These are phyloP conservation scores for Amoeboaphelidium occidentale DNA, from an alignment of 371 early-diverging fungal species.

Conservation along the genomic window DNA sequence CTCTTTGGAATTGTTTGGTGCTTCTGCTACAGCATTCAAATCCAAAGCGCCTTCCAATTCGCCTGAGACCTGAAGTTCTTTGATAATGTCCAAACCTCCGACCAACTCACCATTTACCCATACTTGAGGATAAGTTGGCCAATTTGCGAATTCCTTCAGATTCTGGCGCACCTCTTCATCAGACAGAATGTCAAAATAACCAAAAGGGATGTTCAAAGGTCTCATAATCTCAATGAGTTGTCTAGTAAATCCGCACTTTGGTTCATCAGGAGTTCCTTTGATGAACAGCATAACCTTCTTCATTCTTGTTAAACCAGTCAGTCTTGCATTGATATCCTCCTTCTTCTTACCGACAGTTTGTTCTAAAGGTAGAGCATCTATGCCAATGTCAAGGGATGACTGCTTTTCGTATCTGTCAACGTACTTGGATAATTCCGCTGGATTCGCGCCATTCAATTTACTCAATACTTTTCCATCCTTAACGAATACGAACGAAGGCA, in stretches of 20 bases:
- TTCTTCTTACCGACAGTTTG: not conserved
- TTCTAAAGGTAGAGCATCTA: not conserved
- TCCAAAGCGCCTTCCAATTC: no score
- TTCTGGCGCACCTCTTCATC: constrained; percentile 65
- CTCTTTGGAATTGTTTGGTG: constrained; percentile 6
- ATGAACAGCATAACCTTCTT: constrained; percentile 71
- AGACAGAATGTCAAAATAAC: constrained; percentile 58
- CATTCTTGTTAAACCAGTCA: constrained; percentile 10
- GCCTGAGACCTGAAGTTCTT: constrained; percentile 48
- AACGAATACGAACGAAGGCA: constrained; percentile 65
- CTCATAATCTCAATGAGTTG: no score
- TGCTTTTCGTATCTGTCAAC: constrained; percentile 42
- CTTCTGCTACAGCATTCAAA: no score
- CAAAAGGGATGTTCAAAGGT: no score
- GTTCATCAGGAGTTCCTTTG: constrained; percentile 66
- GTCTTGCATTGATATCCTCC: not conserved
- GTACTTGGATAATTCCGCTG: constrained; percentile 38
- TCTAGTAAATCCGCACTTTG: constrained; percentile 75
- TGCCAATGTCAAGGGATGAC: not conserved
- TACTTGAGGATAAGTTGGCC: constrained; percentile 80
- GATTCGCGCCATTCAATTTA: constrained; percentile 68
- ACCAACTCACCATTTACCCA: constrained; percentile 62
- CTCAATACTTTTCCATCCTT: constrained; percentile 45
- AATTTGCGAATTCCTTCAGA: constrained; percentile 31
- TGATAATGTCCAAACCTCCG: constrained; percentile 75